Conservation (phyloP, 768 basidiomycete species). For the Terana coerulea region DNA sequence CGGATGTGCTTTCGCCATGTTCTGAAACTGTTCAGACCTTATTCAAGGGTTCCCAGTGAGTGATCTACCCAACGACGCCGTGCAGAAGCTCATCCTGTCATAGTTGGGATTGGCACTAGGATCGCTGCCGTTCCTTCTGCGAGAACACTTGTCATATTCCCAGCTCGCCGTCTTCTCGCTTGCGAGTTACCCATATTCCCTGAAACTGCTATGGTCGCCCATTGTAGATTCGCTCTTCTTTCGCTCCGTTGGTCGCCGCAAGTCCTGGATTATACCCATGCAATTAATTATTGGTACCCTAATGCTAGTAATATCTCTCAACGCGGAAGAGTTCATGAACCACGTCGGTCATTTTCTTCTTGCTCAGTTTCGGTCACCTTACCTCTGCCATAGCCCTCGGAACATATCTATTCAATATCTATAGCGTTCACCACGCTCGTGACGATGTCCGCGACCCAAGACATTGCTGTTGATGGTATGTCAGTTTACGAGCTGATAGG, state of each 20-base stretch:
- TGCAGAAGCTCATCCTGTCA: too few relatives aligned
- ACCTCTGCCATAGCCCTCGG: constrained; percentile 58
- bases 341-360: constrained; percentile 44
- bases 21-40: constrained; percentile 43
- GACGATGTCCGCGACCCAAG: constrained; percentile 96
- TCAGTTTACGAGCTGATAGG: constrained; percentile 7
- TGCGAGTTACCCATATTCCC: constrained; percentile 91
- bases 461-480: constrained; percentile 96
- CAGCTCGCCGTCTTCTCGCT: constrained; percentile 94
- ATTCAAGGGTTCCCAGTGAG: constrained; percentile 38
- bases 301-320: constrained; percentile 74
- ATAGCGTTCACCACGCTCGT: constrained; percentile 85
- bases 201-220: constrained; percentile 97
- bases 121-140: constrained; percentile 93
- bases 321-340: constrained; percentile 73
- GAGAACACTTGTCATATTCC: constrained; percentile 94
- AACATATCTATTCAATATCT: constrained; percentile 77
- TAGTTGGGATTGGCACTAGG: constrained; percentile 53
- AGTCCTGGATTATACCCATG: constrained; percentile 99
- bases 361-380: constrained; percentile 6
- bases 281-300: constrained; percentile 84
- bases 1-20: neutral
- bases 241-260: constrained; percentile 82
- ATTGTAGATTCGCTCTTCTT: constrained; percentile 92
- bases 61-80: neutral